phyloP scores from a whole-genome alignment of 2,329 filamentous ascomycete species.

The Sporothrix schenckii region DNA sequence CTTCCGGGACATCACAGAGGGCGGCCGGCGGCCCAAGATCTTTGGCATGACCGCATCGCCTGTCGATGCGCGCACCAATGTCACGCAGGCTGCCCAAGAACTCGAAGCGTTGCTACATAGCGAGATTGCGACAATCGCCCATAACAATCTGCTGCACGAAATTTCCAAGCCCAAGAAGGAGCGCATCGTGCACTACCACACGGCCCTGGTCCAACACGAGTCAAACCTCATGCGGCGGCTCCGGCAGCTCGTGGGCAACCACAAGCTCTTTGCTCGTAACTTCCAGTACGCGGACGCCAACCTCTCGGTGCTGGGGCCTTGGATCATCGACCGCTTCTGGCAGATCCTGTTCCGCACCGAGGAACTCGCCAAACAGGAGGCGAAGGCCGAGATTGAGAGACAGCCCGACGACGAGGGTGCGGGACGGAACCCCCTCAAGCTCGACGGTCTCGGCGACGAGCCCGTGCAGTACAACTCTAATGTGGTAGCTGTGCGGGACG shows the following conservation, averaged over 20 bases:
- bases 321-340: constrained; percentile 87
- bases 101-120: constrained; percentile 78
- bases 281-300: constrained; percentile 64
- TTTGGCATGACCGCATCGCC: constrained; percentile 98
- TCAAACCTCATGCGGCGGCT: constrained; percentile 68
- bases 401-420: constrained; percentile 51
- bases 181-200: constrained; percentile 57
- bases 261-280: constrained; percentile 55
- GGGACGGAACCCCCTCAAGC: neutral
- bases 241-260: constrained; percentile 47
- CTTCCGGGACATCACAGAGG: constrained; percentile 47
- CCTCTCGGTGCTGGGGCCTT: constrained; percentile 71
- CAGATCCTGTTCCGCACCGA: constrained; percentile 66
- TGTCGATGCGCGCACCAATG: constrained; percentile 77
- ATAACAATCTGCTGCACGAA: constrained; percentile 58
- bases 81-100: constrained; percentile 68
- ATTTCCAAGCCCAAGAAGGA: constrained; percentile 64
- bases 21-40: constrained; percentile 66
- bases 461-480: constrained; percentile 28
- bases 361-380: constrained; percentile 63
- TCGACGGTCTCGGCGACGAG: neutral
- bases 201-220: constrained; percentile 55
- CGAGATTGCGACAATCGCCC: constrained; percentile 73
- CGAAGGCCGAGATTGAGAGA: constrained; percentile 49
- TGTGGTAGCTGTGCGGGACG: constrained; percentile 60